Evolutionary conservation across 1,284 basidiomycete species (phyloP).

Genomic region (Melampsora larici-populina): DNA sequence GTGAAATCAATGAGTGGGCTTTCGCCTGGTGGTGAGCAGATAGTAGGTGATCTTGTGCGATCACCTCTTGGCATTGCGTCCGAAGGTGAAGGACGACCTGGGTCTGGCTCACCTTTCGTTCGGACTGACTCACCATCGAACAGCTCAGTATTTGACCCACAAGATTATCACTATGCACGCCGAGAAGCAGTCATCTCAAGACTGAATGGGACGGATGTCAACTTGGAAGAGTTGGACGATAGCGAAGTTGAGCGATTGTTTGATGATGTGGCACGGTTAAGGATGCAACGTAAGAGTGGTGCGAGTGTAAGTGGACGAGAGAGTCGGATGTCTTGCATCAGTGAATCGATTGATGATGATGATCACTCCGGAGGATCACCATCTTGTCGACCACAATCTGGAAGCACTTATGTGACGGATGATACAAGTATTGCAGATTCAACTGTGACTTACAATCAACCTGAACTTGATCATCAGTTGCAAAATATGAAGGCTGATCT

Average conservation of each 20-base stretch:
- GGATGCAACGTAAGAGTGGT: constrained; percentile 58
- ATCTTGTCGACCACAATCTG: constrained; percentile 66
- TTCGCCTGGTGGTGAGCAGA: constrained; percentile 63
- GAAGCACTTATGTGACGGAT: constrained; percentile 68
- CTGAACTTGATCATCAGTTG: constrained; percentile 40
- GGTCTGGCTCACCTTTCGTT: constrained; percentile 55
- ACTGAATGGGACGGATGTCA: constrained; percentile 71
- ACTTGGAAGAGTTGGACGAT: constrained; percentile 82
- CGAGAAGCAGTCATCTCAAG: constrained; percentile 82
- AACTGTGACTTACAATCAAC: constrained; percentile 57
- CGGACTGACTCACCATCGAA: constrained; percentile 70
- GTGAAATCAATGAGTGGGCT: constrained; percentile 59
- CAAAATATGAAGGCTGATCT: constrained; percentile 42
- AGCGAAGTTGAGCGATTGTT: constrained; percentile 89
- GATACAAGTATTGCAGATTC: constrained; percentile 70
- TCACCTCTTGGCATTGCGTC: constrained; percentile 49
- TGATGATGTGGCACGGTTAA: constrained; percentile 79
- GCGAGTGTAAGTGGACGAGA: constrained; percentile 60
- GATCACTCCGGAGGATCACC: constrained; percentile 71
- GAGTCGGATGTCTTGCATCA: constrained; percentile 63
- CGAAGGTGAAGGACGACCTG: constrained; percentile 46
- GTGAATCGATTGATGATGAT: constrained; percentile 48
- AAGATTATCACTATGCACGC: constrained; percentile 90
- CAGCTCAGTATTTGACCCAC: constrained; percentile 58
- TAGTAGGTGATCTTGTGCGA: constrained; percentile 51